phyloP scores from a whole-genome alignment of 352 stramenopile species.

The Globisporangium heterothallicum region DNA sequence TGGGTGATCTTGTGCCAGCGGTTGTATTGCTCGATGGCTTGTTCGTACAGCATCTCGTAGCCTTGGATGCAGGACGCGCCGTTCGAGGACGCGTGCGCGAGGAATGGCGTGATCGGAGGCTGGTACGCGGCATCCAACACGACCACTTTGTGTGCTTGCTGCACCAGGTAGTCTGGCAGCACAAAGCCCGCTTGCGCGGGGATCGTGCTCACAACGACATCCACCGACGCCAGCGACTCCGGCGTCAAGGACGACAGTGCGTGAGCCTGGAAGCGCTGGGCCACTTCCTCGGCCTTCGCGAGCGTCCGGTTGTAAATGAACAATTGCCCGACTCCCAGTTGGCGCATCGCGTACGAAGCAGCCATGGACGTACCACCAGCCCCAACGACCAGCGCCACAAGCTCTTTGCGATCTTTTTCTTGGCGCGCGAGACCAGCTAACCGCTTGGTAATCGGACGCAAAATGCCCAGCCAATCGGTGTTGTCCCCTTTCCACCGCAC shows the following conservation, averaged over 20 bases:
- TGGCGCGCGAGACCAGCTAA: conserved; percentile 11
- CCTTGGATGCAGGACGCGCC: conserved; percentile 91
- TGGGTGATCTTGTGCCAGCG: conserved; percentile 85
- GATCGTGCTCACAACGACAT: conserved; percentile 95
- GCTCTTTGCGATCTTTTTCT: conserved; percentile 13
- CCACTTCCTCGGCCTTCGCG: conserved; percentile 88
- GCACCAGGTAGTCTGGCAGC: conserved; percentile 64
- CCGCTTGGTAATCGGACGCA: conserved; percentile 85
- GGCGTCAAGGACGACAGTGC: conserved; percentile 47
- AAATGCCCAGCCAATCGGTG: conserved; percentile 98
- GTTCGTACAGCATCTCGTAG: conserved; percentile 98
- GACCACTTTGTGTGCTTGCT: conserved; percentile 47
- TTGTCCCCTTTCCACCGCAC: conserved; percentile 91
- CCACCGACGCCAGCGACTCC: conserved; percentile 47
- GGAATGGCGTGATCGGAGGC: conserved; percentile 91
- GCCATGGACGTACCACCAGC: conserved; percentile 94
- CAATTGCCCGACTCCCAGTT: conserved; percentile 75
- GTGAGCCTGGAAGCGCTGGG: conserved; percentile 83
- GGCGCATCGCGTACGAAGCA: conserved; percentile 90
- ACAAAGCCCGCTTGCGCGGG: conserved; percentile 85
- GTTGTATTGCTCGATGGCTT: conserved; percentile 96
- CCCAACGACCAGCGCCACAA: conserved; percentile 82
- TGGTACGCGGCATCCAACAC: conserved; percentile 99
- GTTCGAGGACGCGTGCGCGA: conserved; percentile 82
- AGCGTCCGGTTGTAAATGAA: conserved; percentile 96